phyloP scores from a whole-genome alignment of 805 yeast genomes.

The Metschnikowia shivogae region DNA sequence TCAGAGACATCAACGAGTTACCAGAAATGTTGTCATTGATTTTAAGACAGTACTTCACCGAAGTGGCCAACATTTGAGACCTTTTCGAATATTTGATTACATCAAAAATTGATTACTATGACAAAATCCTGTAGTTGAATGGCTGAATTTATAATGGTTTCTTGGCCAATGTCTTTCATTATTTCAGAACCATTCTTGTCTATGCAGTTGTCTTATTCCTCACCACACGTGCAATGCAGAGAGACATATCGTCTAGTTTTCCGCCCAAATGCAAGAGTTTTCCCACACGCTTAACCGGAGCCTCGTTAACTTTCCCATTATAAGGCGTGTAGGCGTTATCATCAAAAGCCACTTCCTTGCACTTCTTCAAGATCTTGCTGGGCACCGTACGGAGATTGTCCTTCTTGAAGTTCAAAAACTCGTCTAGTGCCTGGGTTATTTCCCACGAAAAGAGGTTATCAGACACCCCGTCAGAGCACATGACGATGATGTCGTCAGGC shows the following conservation, averaged over 20 bases:
- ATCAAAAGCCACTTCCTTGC: slow-evolving; percentile 50
- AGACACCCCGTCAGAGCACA: slow-evolving; percentile 53
- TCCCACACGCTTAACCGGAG: slow-evolving; percentile 31
- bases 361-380: slow-evolving; percentile 35
- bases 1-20: slow-evolving; percentile 78
- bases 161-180: too few relatives aligned
- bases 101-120: too few relatives aligned
- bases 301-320: slow-evolving; percentile 45
- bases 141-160: too few relatives aligned
- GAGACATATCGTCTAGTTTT: slow-evolving; percentile 51
- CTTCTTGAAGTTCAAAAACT: slow-evolving; percentile 24
- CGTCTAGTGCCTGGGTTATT: slow-evolving; percentile 35
- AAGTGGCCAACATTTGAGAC: slow-evolving; percentile 32
- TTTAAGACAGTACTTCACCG: slow-evolving; percentile 87
- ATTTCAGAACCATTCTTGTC: too few relatives aligned
- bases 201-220: slow-evolving; percentile 7
- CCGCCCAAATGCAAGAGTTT: slow-evolving; percentile 44
- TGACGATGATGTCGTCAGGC: slow-evolving; percentile 40
- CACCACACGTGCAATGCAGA: slow-evolving; percentile 45
- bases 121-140: too few relatives aligned
- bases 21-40: slow-evolving; percentile 90
- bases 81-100: too few relatives aligned
- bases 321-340: slow-evolving; percentile 52
- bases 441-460: slow-evolving; percentile 51
- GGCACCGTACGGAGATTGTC: slow-evolving; percentile 38